Base-by-base conservation (phyloP, 192 early-diverging fungal genomes). In the Entomortierella chlamydospora region DNA sequence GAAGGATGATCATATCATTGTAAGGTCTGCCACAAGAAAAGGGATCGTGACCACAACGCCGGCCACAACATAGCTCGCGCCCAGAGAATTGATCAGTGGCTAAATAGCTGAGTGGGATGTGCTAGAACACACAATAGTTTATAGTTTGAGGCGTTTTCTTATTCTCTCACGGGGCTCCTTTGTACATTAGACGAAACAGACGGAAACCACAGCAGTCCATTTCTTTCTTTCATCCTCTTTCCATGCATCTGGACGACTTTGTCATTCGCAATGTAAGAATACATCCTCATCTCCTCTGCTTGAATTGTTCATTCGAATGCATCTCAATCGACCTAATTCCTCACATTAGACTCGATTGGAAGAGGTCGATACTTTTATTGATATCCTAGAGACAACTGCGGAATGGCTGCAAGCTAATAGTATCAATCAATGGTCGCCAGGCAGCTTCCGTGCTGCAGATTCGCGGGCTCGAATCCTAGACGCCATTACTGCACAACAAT, bases 401-500 rank as follows among this genome's bases (percentile, higher is more conserved):
- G 23, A 56, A 26, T 64, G 45, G 37, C 49, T 78, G 9, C 15
- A 22, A 0, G 53, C 41, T 26, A 63, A 70, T 15, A 64, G 59
- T n/a, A 70, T 78, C 31, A 51, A 50, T 11, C 74, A 78, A 59
- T 78, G 74, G 74, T 61, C 67, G 9, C 61, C 37, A 57, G 67
- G 74, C 9, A 70, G 58, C 54, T 78, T 78, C 31, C 30, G 45
- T 15, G 41, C 22, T 25, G 42, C 51, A 4, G 25, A 39, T 0
- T 33, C 50, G 4, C 52, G 67, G 4, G 31, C 43, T 3, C 28
- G 51, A 15, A 53, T 78, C 56, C 29, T 61, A 0, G 33, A 41
- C 2, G 74, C 54, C 18, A 64, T 77, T 25, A 53, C 41, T 30
- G 52, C 28, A 13, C 26, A 56, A 13, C 64, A 37, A 15, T 77